Base-by-base conservation (phyloP, 345 rosid species). In the Eucalyptus virginea region DNA sequence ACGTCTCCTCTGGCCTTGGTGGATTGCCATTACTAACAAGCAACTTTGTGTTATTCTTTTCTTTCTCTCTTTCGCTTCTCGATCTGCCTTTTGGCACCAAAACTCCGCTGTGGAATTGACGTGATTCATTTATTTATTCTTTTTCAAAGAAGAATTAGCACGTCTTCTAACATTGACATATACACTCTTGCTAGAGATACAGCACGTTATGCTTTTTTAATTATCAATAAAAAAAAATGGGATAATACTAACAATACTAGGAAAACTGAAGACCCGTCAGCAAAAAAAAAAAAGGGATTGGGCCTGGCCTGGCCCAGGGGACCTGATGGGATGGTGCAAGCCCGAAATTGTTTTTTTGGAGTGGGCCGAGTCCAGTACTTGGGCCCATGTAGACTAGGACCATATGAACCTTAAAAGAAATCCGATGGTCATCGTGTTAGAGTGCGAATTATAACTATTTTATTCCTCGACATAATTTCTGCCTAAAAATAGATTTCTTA, bases 21-120 rank as follows among this genome's bases (percentile, higher is more conserved):
- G 87, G 96, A 93, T 91, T 96, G 97, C 91, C 96, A 94, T 92
- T 92, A 95, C 93, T 95, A n/a, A 81, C 88, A 26, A 89, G 72
- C 87, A 32, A 52, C 49, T 50, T 24, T 34, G 52, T 50, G 52
- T 32, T 86, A 86, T 45, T 28, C 51, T 86, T 48, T 28, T 47
- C 56, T 86, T 47, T 47, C 87, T 49, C 62, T 19, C 62, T 32
- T 51, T 86, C 19, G 60, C 30, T 32, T 51, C 83, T 77, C 83
- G 37, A 86, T 19, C 54, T 51, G 62, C 88, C 56, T 86, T 50
- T 56, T 86, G 40, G 45, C 88, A 28, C 44, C 45, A 21, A 21
- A 77, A 21, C 26, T 77, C 83, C 24, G 47, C 24, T 11, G 47
- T 37, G 83, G 47, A 77, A 40, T 37, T 77, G 83, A 77, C 83